A percentile compares a stretch with the other conserved stretches of the same genome.
phyloP scores from a whole-genome alignment of 768 basidiomycete species.

The Naematelia encephala region DNA sequence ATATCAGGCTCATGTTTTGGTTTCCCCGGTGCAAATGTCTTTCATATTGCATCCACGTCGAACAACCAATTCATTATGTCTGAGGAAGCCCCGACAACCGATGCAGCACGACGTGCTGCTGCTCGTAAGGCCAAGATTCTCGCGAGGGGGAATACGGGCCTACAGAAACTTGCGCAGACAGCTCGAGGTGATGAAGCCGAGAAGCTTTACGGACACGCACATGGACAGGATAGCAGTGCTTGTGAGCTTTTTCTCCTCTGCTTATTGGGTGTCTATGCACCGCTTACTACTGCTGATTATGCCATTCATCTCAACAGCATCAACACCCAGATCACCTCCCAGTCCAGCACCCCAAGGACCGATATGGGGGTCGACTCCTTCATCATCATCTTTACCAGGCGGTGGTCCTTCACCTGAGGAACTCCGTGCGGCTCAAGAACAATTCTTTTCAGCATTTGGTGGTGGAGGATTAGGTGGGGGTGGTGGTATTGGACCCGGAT shows the following conservation, averaged over 20 bases:
- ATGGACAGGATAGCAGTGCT: too few relatives aligned
- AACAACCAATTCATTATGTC: background rate
- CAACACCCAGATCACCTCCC: conserved; percentile 8
- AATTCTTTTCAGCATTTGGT: conserved; percentile 13
- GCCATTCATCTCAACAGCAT: conserved; percentile 5
- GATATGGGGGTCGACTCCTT: background rate
- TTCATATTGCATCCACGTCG: background rate
- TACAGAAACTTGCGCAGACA: conserved; percentile 46
- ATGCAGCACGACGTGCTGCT: conserved; percentile 44
- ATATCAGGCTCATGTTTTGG: too few relatives aligned
- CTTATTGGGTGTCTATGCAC: background rate
- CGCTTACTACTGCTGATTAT: background rate
- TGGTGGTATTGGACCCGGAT: conserved; percentile 10
- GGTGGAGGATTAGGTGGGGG: conserved; percentile 6
- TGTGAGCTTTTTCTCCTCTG: conserved; percentile 27
- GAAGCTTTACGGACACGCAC: conserved; percentile 37
- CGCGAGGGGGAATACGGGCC: conserved; percentile 44
- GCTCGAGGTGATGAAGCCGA: conserved; percentile 49
- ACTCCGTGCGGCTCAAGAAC: background rate
- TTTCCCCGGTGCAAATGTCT: too few relatives aligned
- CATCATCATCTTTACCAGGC: conserved; percentile 25
- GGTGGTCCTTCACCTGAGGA: background rate
- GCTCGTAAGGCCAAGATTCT: conserved; percentile 49
- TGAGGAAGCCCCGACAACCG: conserved; percentile 11
- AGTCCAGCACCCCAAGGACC: background rate